phyloP scores from a whole-genome alignment of 768 basidiomycete genomes.

The Tricholoma terreum region DNA sequence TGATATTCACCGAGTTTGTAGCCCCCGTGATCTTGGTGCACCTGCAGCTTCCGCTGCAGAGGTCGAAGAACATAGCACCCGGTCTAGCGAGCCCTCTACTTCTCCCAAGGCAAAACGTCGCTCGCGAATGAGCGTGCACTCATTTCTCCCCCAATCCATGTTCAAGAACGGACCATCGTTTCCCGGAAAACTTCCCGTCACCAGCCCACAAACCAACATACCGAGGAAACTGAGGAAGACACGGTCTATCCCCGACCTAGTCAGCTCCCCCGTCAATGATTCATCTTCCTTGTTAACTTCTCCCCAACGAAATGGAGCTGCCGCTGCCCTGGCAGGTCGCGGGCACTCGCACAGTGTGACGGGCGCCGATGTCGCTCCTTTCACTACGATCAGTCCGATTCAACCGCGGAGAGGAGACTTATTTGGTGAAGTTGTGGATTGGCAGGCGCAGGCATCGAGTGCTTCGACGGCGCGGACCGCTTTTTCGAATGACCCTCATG shows the following conservation, averaged over 20 bases:
- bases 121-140: constrained; percentile 69
- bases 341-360: constrained; percentile 81
- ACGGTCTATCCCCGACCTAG: constrained; percentile 67
- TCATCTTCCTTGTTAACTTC: constrained; percentile 12
- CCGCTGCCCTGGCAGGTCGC: constrained; percentile 41
- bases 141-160: constrained; percentile 39
- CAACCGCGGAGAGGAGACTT: constrained; percentile 41
- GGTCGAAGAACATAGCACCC: constrained; percentile 43
- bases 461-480: constrained; percentile 36
- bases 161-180: constrained; percentile 39
- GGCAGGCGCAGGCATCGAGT: constrained; percentile 37
- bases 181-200: constrained; percentile 26
- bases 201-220: constrained; percentile 22
- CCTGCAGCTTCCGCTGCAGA: constrained; percentile 53
- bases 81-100: constrained; percentile 32
- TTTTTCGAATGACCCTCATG: constrained; percentile 22
- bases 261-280: constrained; percentile 27
- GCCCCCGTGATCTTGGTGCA: constrained; percentile 59
- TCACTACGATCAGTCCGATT: constrained; percentile 27
- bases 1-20: constrained; percentile 22
- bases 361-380: constrained; percentile 57
- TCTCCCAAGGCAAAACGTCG: constrained; percentile 50
- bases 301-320: constrained; percentile 20
- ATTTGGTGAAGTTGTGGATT: constrained; percentile 66
- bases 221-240: constrained; percentile 67